phyloP scores from a whole-genome alignment of 805 yeast species.

The Candida coleopterorum region DNA sequence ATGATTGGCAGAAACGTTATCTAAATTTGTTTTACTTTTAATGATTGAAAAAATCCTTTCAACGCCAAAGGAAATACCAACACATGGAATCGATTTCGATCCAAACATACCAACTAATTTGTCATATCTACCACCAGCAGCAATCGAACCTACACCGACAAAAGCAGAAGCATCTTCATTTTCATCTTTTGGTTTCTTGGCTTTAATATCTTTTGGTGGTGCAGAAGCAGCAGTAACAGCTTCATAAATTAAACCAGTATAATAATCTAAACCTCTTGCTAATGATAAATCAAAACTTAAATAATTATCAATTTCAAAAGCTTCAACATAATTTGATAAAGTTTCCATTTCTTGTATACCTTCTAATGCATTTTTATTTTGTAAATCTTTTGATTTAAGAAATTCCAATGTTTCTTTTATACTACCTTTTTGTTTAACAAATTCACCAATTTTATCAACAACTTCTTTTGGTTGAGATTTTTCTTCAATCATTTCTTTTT shows the following conservation, averaged over 20 bases:
- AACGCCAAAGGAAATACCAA: constrained; percentile 95
- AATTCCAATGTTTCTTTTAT: constrained; percentile 54
- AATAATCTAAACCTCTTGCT: constrained; percentile 96
- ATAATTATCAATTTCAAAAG: constrained; percentile 65
- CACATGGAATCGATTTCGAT: constrained; percentile 93
- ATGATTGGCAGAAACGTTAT: constrained; percentile 70
- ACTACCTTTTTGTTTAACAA: constrained; percentile 81
- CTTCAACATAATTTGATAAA: constrained; percentile 73
- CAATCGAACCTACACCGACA: constrained; percentile 97
- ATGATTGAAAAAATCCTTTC: constrained; percentile 90
- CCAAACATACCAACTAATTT: constrained; percentile 95
- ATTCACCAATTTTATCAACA: constrained; percentile 90
- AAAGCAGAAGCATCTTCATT: constrained; percentile 95
- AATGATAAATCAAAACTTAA: constrained; percentile 88
- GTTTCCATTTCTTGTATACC: constrained; percentile 80
- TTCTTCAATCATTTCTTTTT: constrained; percentile 86
- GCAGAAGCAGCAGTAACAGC: constrained; percentile 94
- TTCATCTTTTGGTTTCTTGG: constrained; percentile 32
- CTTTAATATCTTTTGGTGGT: constrained; percentile 60
- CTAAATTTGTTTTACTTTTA: constrained; percentile 65
- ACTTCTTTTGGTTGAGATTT: constrained; percentile 88
- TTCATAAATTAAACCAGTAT: constrained; percentile 95
- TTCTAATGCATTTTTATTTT: constrained; percentile 67
- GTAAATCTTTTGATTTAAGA: constrained; percentile 52
- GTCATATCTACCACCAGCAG: constrained; percentile 99